These are phyloP conservation scores for Vachellia pachyceras DNA, from an alignment of 306 rosid genomes.

Conservation along the genomic window DNA sequence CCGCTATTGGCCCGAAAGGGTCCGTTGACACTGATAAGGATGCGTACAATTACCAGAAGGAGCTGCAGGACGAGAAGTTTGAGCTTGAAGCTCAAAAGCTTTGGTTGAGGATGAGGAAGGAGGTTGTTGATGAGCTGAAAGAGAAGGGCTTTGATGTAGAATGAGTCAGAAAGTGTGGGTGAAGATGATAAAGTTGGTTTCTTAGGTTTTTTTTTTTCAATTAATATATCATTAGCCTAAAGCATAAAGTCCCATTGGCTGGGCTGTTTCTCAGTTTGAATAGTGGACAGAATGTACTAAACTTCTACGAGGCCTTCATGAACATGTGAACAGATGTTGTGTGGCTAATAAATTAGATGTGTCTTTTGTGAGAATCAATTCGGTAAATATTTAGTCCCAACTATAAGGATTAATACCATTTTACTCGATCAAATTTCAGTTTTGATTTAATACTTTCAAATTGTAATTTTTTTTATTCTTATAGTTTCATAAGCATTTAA, in stretches of 20 bases:
- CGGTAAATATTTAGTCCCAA: background rate
- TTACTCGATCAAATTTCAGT: too few species aligned
- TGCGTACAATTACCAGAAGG: conserved; percentile 64
- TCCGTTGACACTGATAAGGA: conserved; percentile 61
- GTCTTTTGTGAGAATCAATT: conserved; percentile 2
- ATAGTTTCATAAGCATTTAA: too few species aligned
- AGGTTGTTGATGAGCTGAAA: conserved; percentile 76
- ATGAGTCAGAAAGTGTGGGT: conserved; percentile 36
- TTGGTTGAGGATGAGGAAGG: conserved; percentile 87
- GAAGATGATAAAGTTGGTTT: background rate
- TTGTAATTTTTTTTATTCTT: too few species aligned
- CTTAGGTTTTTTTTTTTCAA: too few species aligned
- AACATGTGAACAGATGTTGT: background rate
- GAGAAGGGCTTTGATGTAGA: conserved; percentile 74
- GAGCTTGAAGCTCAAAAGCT: conserved; percentile 79
- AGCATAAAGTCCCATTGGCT: too few species aligned
- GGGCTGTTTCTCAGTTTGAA: background rate
- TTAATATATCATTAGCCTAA: too few species aligned
- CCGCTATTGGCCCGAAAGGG: conserved; percentile 71
- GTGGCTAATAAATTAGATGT: background rate
- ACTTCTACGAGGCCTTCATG: background rate
- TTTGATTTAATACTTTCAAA: too few species aligned
- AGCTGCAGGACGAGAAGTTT: conserved; percentile 57
- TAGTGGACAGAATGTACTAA: background rate
- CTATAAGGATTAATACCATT: too few species aligned